Evolutionary conservation across 2,329 filamentous ascomycete genomes (phyloP).

Genomic region (Saccharata proteae): DNA sequence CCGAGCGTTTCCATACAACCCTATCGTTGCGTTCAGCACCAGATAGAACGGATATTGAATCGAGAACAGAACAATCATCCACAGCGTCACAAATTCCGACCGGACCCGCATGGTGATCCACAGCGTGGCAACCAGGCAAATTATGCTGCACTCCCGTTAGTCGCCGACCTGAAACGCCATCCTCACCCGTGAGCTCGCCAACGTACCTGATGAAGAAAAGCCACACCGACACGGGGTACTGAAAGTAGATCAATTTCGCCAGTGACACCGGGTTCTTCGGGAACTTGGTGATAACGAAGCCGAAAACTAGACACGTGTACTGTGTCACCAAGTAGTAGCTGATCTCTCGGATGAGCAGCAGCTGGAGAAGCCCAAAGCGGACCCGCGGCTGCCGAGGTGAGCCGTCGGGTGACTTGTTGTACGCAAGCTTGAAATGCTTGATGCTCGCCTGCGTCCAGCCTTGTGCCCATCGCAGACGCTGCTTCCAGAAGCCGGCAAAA

Average conservation of each 20-base stretch:
- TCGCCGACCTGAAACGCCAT: constrained; percentile 5
- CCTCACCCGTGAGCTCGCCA: constrained; percentile 11
- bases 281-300: constrained; percentile 34
- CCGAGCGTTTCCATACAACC: constrained; percentile 35
- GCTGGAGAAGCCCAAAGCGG: constrained; percentile 33
- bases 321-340: constrained; percentile 39
- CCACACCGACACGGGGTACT: constrained; percentile 37
- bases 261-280: constrained; percentile 26
- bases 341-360: constrained; percentile 34
- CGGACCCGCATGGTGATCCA: constrained; percentile 35
- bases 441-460: constrained; percentile 39
- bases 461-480: constrained; percentile 39
- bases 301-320: constrained; percentile 34
- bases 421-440: constrained; percentile 30
- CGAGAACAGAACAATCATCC: constrained; percentile 32
- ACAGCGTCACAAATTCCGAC: constrained; percentile 32
- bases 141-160: constrained; percentile 17
- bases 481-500: constrained; percentile 35
- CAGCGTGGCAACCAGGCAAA: constrained; percentile 33
- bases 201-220: constrained; percentile 33
- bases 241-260: constrained; percentile 33
- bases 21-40: constrained; percentile 32
- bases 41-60: constrained; percentile 33
- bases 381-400: constrained; percentile 20
- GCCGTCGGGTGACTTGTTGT: constrained; percentile 20